phyloP scores from a whole-genome alignment of 257 asterid genomes.

The Sherardia arvensis region DNA sequence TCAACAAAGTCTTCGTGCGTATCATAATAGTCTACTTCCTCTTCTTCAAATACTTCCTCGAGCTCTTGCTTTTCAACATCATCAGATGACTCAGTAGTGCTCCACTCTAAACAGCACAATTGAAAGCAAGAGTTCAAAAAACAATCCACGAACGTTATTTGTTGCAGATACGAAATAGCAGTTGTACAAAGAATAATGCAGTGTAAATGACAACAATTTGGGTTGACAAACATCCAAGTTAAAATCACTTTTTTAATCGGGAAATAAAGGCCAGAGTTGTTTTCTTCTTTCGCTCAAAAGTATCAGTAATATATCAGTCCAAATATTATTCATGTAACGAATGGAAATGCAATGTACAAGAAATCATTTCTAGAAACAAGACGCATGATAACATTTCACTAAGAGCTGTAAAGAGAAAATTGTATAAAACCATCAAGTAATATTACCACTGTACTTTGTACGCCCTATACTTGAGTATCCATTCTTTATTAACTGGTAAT shows the following conservation, averaged over 20 bases:
- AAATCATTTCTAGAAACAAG: background rate
- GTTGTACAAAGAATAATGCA: background rate
- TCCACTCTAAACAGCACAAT: constrained; percentile 54
- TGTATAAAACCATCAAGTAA: background rate
- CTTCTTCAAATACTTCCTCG: constrained; percentile 84
- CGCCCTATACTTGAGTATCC: constrained; percentile 45
- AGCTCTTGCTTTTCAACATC: constrained; percentile 87
- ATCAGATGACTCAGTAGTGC: constrained; percentile 95
- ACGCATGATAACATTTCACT: background rate
- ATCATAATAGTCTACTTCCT: constrained; percentile 65
- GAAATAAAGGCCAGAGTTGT: background rate
- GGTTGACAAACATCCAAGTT: background rate
- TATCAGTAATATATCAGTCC: background rate
- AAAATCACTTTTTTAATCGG: background rate
- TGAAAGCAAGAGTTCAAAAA: background rate
- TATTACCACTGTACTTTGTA: constrained; percentile 60
- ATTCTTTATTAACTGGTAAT: constrained; percentile 61
- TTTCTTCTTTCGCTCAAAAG: background rate
- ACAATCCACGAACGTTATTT: background rate
- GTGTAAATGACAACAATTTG: background rate
- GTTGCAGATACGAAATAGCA: background rate
- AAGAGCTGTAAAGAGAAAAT: background rate
- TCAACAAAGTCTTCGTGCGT: constrained; percentile 57
- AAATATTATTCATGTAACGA: background rate
- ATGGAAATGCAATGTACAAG: too few relatives aligned